Base-by-base conservation (phyloP, 2,329 filamentous ascomycete species). In the Botryosphaeria dothidea region DNA sequence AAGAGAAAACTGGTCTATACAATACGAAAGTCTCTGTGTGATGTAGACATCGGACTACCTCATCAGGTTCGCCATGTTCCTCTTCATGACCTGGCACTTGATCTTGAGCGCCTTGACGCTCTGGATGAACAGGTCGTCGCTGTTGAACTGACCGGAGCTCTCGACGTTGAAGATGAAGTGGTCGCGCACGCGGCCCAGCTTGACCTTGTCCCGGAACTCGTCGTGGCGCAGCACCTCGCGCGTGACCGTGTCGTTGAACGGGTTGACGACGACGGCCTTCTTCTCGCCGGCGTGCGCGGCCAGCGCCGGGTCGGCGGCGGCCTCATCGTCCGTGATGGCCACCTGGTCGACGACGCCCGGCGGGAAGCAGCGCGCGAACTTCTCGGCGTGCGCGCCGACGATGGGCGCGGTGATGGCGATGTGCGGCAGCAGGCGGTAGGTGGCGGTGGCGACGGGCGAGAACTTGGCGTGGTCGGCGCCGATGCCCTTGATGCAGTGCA, bases 131-230 rank as follows among this genome's bases (percentile, higher is more conserved):
- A 99, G 84, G 79, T 93, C 89, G 72, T 98, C 94, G 74, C 93
- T 97, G 66, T 95, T 90, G 83, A 92, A 96, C 81, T 99, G 95
- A 5, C 95, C 96, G 0, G 92, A 90, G 82, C 93, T 97, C 83
- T 99, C 95, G 38, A 99, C 85, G 63, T 88, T 90, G 84, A 95
- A 99, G 79, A 99, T 98, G 78, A 99, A 99, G 81, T 99, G 96
- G 77, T 99, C 95, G 69, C 93, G 85, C 71, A 93, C 83, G 63
- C 96, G 86, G 48, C 95, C 95, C 34, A 99, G 86, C 83, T 93
- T 93, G 68, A 99, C 95, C 83, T 97, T 99, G 75, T 89, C 92
- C 79, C 95, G 88, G 81, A 99, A 98, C 80, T 98, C 95, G 27
- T 89, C 85, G 76, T 99, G 94, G 57, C 95, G 88, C 74, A 99